phyloP scores from a whole-genome alignment of 805 yeast genomes.

The Schwanniomyces yamadae region DNA sequence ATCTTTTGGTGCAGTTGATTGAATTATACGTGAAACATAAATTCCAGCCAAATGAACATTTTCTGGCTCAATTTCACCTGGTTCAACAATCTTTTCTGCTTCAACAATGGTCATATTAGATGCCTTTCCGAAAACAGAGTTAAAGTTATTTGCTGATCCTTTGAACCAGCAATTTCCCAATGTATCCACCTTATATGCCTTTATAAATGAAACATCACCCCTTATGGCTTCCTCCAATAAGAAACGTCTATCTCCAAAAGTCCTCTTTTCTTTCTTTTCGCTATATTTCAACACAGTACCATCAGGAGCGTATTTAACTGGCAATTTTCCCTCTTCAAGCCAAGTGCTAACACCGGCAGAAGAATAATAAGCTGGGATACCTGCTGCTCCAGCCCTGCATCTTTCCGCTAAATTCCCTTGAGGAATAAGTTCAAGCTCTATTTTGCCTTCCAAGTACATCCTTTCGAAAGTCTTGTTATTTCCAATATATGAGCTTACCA shows the following conservation, averaged over 20 bases:
- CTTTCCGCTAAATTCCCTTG: conserved; percentile 52
- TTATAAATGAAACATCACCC: conserved; percentile 50
- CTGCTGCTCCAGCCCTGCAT: conserved; percentile 47
- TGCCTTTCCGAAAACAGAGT: conserved; percentile 45
- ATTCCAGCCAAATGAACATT: conserved; percentile 48
- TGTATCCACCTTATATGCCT: conserved; percentile 42
- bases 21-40: conserved; percentile 40
- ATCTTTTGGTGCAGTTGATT: conserved; percentile 42
- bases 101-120: conserved; percentile 48
- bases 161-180: conserved; percentile 48
- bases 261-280: conserved; percentile 42
- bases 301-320: conserved; percentile 34
- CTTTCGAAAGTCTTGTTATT: conserved; percentile 41
- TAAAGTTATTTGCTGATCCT: conserved; percentile 48
- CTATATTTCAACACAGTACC: conserved; percentile 36
- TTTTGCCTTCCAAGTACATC: conserved; percentile 40
- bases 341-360: conserved; percentile 52
- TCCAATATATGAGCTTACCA: conserved; percentile 48
- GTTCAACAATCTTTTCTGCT: conserved; percentile 50
- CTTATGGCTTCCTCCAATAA: conserved; percentile 41
- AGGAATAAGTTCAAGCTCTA: conserved; percentile 48
- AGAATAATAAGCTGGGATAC: conserved; percentile 50
- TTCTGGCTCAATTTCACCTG: conserved; percentile 44
- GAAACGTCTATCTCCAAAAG: conserved; percentile 41
- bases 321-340: conserved; percentile 50